These are phyloP conservation scores for Pinus taeda DNA, from an alignment of 75 land plant species.

Conservation along the genomic window DNA sequence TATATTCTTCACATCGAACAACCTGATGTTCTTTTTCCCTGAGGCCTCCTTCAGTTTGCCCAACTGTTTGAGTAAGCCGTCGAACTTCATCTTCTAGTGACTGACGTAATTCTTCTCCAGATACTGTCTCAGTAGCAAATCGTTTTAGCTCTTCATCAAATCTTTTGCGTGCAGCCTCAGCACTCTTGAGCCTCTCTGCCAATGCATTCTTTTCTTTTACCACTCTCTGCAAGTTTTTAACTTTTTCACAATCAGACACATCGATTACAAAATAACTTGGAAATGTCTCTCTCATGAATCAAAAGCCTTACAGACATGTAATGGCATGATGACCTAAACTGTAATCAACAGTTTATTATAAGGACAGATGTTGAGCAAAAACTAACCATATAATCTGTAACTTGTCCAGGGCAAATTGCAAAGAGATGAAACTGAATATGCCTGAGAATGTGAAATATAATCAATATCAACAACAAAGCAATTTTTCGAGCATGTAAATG, in stretches of 20 bases:
- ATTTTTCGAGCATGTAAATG: no score
- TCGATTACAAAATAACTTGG: background rate
- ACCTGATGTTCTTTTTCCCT: conserved; percentile 94
- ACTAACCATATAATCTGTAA: background rate
- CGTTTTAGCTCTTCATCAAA: conserved; percentile 95
- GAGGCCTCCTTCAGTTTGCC: conserved; percentile 82
- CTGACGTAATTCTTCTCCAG: conserved; percentile 77
- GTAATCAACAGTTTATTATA: no score
- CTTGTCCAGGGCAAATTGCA: background rate
- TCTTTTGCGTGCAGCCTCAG: conserved; percentile 83
- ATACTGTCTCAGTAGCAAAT: conserved; percentile 74
- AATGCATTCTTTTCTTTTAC: conserved; percentile 92
- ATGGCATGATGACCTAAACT: no score
- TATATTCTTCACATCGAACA: conserved; percentile 82
- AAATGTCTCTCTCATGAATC: background rate
- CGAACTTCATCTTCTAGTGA: conserved; percentile 93
- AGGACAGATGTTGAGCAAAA: no score
- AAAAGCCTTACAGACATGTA: background rate
- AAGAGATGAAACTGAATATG: no score
- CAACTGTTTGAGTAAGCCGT: conserved; percentile 81
- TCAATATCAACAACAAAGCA: no score
- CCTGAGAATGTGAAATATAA: no score
- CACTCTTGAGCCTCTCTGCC: conserved; percentile 87
- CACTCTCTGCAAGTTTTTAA: conserved; percentile 65
- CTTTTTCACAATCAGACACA: background rate